Conservation (phyloP, 345 rosid species). For the Eucalyptus erythrocorys region DNA sequence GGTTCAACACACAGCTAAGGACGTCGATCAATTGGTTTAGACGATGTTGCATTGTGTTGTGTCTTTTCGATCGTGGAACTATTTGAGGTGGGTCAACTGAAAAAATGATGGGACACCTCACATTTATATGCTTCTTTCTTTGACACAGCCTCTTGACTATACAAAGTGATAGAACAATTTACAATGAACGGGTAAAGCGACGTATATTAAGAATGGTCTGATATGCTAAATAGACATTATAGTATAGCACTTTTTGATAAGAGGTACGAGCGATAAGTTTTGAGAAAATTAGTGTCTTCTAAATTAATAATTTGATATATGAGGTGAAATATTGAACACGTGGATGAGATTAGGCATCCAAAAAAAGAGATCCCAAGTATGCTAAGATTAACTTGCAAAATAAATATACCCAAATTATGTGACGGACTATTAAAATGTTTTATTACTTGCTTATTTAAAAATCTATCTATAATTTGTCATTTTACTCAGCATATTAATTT, state of each 20-base stretch:
- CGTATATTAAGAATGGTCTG: neutral
- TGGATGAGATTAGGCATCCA: neutral
- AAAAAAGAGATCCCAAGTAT: neutral
- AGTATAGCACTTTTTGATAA: neutral
- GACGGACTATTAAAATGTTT: neutral
- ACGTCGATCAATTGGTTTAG: neutral
- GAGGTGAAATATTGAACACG: rapidly evolving
- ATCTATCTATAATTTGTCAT: neutral
- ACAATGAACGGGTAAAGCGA: neutral
- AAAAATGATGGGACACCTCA: neutral
- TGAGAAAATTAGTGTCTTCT: neutral
- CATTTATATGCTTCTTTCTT: neutral
- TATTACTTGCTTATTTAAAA: neutral
- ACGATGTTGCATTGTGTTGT: neutral
- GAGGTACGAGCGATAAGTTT: neutral
- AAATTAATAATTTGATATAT: neutral
- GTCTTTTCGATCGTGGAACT: neutral
- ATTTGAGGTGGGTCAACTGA: neutral
- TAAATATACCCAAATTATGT: neutral
- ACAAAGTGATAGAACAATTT: neutral
- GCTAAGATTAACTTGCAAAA: neutral
- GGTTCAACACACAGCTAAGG: neutral
- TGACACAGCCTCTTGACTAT: neutral
- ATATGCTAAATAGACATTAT: neutral
- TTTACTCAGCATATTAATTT: neutral